Evolutionary conservation across 108 stramenopile species (phyloP).

Genomic region (Cyclostephanos invisitatus): DNA sequence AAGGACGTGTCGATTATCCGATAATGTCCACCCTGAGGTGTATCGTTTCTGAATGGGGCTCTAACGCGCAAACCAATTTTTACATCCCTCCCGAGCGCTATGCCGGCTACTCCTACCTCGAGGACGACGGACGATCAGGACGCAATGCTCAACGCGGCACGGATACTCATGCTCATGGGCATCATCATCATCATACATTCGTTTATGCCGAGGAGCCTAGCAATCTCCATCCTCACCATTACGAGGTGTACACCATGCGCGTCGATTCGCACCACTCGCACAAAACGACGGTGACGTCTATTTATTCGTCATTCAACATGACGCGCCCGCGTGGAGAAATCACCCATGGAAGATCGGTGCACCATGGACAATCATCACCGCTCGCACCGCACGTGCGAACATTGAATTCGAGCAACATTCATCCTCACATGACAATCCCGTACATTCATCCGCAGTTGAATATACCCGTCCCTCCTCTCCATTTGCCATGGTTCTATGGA

Average conservation of each 20-base stretch:
- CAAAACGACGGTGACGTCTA: slow-evolving; percentile 4
- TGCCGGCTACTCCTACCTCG: slow-evolving; percentile 49
- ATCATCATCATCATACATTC: slow-evolving; percentile 19
- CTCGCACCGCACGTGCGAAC: not conserved
- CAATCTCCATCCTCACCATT: slow-evolving; percentile 27
- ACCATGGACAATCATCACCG: not conserved
- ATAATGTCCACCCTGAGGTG: slow-evolving; percentile 27
- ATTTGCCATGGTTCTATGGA: slow-evolving; percentile 50
- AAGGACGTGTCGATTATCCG: slow-evolving; percentile 9
- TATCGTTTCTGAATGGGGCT: slow-evolving; percentile 36
- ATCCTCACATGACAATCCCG: slow-evolving; percentile 36
- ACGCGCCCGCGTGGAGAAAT: not conserved
- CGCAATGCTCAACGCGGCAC: not conserved
- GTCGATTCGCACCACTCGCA: not conserved
- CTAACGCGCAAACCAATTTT: slow-evolving; percentile 43
- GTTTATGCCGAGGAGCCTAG: slow-evolving; percentile 16
- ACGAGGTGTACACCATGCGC: not conserved
- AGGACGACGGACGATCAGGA: not conserved
- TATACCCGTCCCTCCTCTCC: slow-evolving; percentile 45
- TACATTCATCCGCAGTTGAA: slow-evolving; percentile 44
- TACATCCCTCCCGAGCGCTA: slow-evolving; percentile 45
- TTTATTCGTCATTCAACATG: not conserved
- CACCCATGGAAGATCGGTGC: not conserved
- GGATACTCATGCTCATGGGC: slow-evolving; percentile 3
- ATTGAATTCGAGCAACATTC: not conserved